Evolutionary conservation across 2,329 filamentous ascomycete genomes (phyloP), one percentile per base, ranked within the genome.

Genomic region (Colletotrichum spaethianum): DNA sequence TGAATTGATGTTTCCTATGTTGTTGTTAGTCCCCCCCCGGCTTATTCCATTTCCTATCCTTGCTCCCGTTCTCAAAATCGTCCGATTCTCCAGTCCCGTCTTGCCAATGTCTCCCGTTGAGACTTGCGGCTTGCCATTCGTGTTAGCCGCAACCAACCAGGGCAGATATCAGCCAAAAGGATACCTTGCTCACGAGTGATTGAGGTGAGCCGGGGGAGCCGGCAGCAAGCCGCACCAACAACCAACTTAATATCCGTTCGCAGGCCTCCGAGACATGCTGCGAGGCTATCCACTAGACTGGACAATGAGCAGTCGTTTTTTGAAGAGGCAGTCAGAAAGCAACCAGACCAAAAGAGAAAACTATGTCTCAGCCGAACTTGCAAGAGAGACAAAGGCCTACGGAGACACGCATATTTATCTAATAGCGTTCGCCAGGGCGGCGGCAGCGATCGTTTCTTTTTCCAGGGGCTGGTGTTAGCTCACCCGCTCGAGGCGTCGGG

Each of bases 21-120:
- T 20, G 60, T 18, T 20, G 20, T 46, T 36, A 55, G 9, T 26
- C 18, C 31, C n/a, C n/a, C 59, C 42, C 52, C n/a, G 44, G 44
- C 53, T n/a, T 26, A 40, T 55, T 63, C 61, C 48, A 55, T 63
- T 55, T 55, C 38, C 36, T 23, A 63, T 11, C 60, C 60, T 38
- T 48, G 46, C n/a, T 18, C 60, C 31, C 60, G 33, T 28, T 40
- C 31, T 18, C 60, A 52, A 12, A 63, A 52, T 40, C 60, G 44
- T 62, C 59, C 59, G 59, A 50, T 50, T 62, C 44, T 31, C 59
- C 44, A 48, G 59, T 62, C 31, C 31, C 44, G 33, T 44, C 38
- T 28, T 36, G 46, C 14, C 42, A 48, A 38, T 23, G 50, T 50
- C 28, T 33, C 46, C 23, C 12, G 4, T 38, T 40, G 60, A 44